Evolutionary conservation across 805 yeast species (phyloP), one percentile per base, ranked within the genome.

Genomic region (Maudiozyma bulderi): DNA sequence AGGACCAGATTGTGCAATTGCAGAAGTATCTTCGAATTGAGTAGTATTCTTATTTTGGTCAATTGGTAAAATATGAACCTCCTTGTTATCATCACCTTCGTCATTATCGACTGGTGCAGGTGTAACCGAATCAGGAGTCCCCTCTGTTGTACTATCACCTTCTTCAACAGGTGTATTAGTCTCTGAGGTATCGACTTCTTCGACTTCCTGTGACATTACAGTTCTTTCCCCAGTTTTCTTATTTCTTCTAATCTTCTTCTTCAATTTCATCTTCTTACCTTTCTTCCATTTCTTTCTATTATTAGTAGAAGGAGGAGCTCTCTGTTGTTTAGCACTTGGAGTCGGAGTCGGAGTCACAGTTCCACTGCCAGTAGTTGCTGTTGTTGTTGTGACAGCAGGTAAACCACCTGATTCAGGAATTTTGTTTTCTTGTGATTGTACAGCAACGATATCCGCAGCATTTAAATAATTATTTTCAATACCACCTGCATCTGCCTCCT

Each of bases 1-100:
- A 31, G 93, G 88, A 59, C 84, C 90, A 45, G 87, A 85, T 37
- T 72, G 30, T 13, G 77, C 72, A 45, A 68, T 57, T 54, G 80
- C 63, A 54, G 80, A 62, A 35, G 68, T 57, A 54, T 81, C 64
- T 54, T 82, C 63, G 37, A 71, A 31, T 11, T 32, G 29, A 32
- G 73, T 59, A 31, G 65, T 58, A 42, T 68, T 71, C 41, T 68
- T 53, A 15, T 68, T 69, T 53, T 70, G 74, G 30, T 61, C 52
- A 0, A 72, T 61, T 10, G 80, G 79, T 64, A 73, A 46, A 37
- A 74, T 78, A 41, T 73, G 66, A 47, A 73, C 55, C 10, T 45
- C 40, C 11, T 51, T 50, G 30, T 47, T 51, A 2, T 48, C 52
- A 9, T 51, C 42, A 47, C 51, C 53, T 15, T 50, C 46, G 8